These are phyloP conservation scores for Amaranthus cruentus DNA, from an alignment of 148 eudicot genomes.

Conservation along the genomic window DNA sequence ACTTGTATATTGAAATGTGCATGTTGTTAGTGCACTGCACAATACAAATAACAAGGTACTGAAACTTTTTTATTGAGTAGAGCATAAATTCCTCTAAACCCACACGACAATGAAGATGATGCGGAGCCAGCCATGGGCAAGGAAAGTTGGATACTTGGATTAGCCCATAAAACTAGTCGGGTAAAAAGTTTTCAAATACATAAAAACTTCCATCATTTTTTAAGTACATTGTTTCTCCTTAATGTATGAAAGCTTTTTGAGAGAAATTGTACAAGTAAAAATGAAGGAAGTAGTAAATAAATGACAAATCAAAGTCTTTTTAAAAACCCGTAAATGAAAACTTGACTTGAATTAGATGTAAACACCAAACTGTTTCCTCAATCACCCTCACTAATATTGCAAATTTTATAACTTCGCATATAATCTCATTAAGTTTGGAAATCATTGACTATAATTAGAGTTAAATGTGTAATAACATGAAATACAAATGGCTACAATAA, in stretches of 20 bases:
- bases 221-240: no score
- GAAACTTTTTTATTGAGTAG: not conserved
- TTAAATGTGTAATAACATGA: not conserved
- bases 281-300: no score
- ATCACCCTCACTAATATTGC: not conserved
- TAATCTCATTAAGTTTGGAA: not conserved
- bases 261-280: not conserved
- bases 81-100: not conserved
- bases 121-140: no score
- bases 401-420: not conserved
- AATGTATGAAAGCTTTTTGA: no score
- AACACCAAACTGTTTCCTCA: not conserved
- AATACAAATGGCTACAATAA: not conserved
- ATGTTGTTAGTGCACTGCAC: no score
- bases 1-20: no score
- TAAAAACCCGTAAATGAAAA: not conserved
- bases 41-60: no score
- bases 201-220: no score
- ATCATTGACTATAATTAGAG: no score
- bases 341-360: not conserved
- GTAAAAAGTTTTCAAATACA: no score
- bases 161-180: no score
- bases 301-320: not conserved
- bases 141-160: no score
- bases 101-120: conserved; percentile 1